Evolutionary conservation across 2,329 filamentous ascomycete species (phyloP), one percentile per base, ranked within the genome.

Genomic region (Anthostomella pinea): DNA sequence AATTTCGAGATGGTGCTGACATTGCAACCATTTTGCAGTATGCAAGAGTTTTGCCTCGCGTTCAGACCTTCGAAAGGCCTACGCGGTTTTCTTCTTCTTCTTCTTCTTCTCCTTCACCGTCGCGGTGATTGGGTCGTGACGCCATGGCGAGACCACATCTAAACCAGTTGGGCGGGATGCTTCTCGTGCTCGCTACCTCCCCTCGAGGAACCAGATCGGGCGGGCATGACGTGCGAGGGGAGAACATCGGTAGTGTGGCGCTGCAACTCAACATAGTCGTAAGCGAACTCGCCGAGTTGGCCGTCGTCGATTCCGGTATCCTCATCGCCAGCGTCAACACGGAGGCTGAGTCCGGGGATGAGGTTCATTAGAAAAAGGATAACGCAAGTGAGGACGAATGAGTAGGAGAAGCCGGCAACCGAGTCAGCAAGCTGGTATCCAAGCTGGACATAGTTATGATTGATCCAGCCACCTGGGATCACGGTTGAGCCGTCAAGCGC

Each of bases 281-380:
- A 89, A 18, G 85, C 85, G 55, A 89, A 89, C 66, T 90, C 85
- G 63, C 85, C 85, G 33, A 88, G 80, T 67, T 89, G 81, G 59
- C 78, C 76, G 54, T 88, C 84, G 54, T 89, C 85, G 19, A 80
- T 66, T 33, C 83, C 83, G 16, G 83, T 68, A 35, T 86, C 73
- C 65, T 87, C 83, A 33, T 83, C 81, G 52, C 82, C 80, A 47
- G 79, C 68, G 10, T 70, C 68, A 39, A 81, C 82, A 37, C 83
- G 80, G 32, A 87, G 77, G 50, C 81, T 79, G 20, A 87, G 70
- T 17, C 83, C 83, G 0, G 83, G 83, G 29, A 87, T 69, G 45
- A 81, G 71, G 68, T 87, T 86, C 66, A 87, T 74, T 38, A 79
- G 60, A 63, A 83, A 85, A 17, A 85, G 75, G 52, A 87, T 83